Evolutionary conservation across 2,329 filamentous ascomycete genomes (phyloP).

Genomic region (Domatiomyces catenatus): DNA sequence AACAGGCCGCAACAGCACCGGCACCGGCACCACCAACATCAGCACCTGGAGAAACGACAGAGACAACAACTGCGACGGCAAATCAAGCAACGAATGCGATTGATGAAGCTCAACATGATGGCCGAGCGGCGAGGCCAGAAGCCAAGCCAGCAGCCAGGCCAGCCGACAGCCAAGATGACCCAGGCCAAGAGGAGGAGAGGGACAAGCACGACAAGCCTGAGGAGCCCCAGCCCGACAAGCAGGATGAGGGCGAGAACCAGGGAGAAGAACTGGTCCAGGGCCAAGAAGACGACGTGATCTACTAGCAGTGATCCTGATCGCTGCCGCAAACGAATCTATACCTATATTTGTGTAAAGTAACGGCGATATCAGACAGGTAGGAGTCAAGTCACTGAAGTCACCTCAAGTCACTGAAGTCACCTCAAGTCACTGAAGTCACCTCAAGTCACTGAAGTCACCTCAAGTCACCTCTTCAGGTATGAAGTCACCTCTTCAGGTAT

Average conservation of each 20-base stretch:
- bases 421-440: too few species aligned
- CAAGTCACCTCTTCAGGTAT: too few species aligned
- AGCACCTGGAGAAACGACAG: slow-evolving; percentile 10
- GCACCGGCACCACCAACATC: neutral
- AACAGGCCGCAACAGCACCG: neutral
- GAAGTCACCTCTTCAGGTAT: too few species aligned
- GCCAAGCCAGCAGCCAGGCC: neutral
- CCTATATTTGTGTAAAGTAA: neutral
- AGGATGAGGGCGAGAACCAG: slow-evolving; percentile 52
- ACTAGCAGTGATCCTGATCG: slow-evolving; percentile 36
- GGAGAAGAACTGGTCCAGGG: slow-evolving; percentile 69
- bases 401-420: too few species aligned
- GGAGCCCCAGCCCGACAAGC: slow-evolving; percentile 2
- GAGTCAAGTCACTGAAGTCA: too few species aligned
- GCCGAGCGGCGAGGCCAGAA: slow-evolving; percentile 10
- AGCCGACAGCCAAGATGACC: slow-evolving; percentile 4
- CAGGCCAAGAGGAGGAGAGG: slow-evolving; percentile 19
- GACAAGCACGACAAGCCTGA: slow-evolving; percentile 1
- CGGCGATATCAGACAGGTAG: neutral
- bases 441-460: too few species aligned
- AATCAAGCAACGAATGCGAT: slow-evolving; percentile 17
- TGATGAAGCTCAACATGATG: slow-evolving; percentile 4
- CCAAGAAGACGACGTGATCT: slow-evolving; percentile 83
- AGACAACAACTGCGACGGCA: slow-evolving; percentile 6
- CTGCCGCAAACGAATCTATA: neutral